Conservation (phyloP, 1,284 basidiomycete genomes). For the Irpex rosettiformis region DNA sequence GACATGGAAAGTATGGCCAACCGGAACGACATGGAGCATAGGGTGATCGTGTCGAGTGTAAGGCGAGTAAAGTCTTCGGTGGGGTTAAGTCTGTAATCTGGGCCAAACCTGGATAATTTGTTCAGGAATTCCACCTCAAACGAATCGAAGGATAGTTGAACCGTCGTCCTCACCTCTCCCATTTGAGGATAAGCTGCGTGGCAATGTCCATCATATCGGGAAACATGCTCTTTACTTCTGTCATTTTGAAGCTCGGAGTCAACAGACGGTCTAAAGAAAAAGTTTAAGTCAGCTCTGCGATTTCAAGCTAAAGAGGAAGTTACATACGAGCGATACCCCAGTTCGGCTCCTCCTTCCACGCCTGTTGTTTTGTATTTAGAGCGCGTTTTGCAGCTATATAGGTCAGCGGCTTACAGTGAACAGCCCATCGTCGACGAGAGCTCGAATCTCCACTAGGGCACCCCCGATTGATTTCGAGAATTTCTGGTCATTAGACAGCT, state of each 20-base stretch:
- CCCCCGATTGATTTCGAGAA: constrained; percentile 39
- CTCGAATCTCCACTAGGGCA: constrained; percentile 36
- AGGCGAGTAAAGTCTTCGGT: constrained; percentile 45
- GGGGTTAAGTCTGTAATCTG: constrained; percentile 37
- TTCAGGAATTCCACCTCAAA: background rate
- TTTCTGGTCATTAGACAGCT: constrained; percentile 41
- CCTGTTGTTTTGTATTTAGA: constrained; percentile 28
- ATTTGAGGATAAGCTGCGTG: constrained; percentile 44
- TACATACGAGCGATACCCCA: constrained; percentile 46
- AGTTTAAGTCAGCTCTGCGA: background rate
- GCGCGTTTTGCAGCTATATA: too few species aligned
- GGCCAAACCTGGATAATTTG: constrained; percentile 35
- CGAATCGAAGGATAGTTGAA: background rate
- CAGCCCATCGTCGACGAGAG: constrained; percentile 41
- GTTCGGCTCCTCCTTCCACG: constrained; percentile 33
- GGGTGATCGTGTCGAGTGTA: constrained; percentile 43
- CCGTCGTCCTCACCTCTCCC: constrained; percentile 34
- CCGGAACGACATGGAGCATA: constrained; percentile 43
- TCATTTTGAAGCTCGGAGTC: constrained; percentile 49
- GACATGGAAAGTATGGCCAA: constrained; percentile 16
- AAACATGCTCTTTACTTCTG: constrained; percentile 45
- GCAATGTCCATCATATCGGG: constrained; percentile 46
- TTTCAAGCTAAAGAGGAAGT: too few species aligned
- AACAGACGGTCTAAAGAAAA: constrained; percentile 41
- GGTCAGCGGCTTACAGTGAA: constrained; percentile 34